Percentiles rank a stretch among this genome's conserved stretches.
These are phyloP conservation scores for Holtermanniella nyarrowii DNA, from an alignment of 768 basidiomycete genomes.

Conservation along the genomic window DNA sequence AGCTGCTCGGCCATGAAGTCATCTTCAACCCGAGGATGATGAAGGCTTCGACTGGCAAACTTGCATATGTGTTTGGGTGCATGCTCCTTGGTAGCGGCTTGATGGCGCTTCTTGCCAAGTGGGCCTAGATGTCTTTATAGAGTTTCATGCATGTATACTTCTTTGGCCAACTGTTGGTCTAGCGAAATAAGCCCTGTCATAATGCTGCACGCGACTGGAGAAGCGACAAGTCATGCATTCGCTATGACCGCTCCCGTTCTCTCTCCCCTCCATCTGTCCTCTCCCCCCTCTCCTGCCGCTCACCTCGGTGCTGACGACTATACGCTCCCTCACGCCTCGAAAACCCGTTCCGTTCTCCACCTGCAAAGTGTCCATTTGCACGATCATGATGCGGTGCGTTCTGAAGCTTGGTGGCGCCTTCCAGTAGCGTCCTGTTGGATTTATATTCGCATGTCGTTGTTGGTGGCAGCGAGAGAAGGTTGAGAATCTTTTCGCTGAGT, in stretches of 20 bases:
- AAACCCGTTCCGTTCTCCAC: not conserved
- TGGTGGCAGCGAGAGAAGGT: slow-evolving; percentile 62
- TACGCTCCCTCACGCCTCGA: not conserved
- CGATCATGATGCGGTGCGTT: not conserved
- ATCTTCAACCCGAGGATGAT: slow-evolving; percentile 80
- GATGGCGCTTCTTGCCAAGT: slow-evolving; percentile 84
- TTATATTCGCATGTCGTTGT: slow-evolving; percentile 88
- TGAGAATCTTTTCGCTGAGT: slow-evolving; percentile 65
- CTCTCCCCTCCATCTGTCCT: too few relatives aligned
- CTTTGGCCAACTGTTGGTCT: not conserved
- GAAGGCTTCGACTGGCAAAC: slow-evolving; percentile 52
- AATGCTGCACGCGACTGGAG: not conserved
- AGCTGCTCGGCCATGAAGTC: slow-evolving; percentile 88
- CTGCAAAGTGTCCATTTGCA: not conserved
- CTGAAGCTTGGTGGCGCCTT: slow-evolving; percentile 22
- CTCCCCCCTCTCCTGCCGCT: not conserved
- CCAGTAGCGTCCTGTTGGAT: slow-evolving; percentile 50
- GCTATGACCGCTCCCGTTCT: not conserved
- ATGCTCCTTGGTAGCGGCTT: slow-evolving; percentile 73
- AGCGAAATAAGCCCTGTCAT: not conserved
- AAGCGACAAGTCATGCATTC: not conserved
- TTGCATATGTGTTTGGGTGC: slow-evolving; percentile 63
- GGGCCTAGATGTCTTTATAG: slow-evolving; percentile 51
- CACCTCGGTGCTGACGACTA: not conserved
- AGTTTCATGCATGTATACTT: not conserved